These are phyloP conservation scores for Cryptococcus sp. DNA, from an alignment of 1,284 basidiomycete genomes.

Conservation along the genomic window DNA sequence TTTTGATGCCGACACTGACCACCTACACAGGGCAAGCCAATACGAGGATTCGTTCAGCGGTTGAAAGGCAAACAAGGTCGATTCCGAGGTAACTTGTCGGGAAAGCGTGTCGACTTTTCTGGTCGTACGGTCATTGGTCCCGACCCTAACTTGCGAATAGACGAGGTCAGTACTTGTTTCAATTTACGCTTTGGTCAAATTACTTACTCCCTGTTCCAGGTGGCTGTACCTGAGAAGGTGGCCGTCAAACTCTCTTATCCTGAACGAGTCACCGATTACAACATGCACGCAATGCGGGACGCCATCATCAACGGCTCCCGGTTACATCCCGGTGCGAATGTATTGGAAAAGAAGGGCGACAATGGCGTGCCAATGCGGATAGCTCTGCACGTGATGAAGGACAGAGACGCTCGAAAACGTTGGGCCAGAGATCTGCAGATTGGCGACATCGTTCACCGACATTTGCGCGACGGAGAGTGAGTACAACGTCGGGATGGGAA, in stretches of 20 bases:
- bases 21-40: constrained; percentile 73
- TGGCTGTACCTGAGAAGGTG: constrained; percentile 94
- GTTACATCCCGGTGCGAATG: constrained; percentile 92
- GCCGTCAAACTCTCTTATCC: constrained; percentile 96
- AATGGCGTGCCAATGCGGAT: constrained; percentile 25
- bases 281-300: constrained; percentile 74
- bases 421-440: constrained; percentile 47
- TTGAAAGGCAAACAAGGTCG: constrained; percentile 99
- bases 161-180: constrained; percentile 61
- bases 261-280: constrained; percentile 90
- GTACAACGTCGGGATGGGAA: constrained; percentile 23
- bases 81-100: constrained; percentile 96
- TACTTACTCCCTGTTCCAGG: constrained; percentile 47
- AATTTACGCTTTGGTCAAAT: too few species aligned
- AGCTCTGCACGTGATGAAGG: constrained; percentile 44
- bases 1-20: not conserved
- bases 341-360: constrained; percentile 69
- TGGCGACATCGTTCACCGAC: constrained; percentile 57
- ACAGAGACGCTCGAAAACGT: constrained; percentile 37
- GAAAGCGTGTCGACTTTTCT: constrained; percentile 99
- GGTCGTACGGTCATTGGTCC: constrained; percentile 98
- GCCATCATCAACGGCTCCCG: constrained; percentile 90
- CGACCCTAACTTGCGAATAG: constrained; percentile 96
- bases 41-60: constrained; percentile 95
- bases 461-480: constrained; percentile 89